These are phyloP conservation scores for Leccinum insolens DNA, from an alignment of 1,284 basidiomycete species.

Conservation along the genomic window DNA sequence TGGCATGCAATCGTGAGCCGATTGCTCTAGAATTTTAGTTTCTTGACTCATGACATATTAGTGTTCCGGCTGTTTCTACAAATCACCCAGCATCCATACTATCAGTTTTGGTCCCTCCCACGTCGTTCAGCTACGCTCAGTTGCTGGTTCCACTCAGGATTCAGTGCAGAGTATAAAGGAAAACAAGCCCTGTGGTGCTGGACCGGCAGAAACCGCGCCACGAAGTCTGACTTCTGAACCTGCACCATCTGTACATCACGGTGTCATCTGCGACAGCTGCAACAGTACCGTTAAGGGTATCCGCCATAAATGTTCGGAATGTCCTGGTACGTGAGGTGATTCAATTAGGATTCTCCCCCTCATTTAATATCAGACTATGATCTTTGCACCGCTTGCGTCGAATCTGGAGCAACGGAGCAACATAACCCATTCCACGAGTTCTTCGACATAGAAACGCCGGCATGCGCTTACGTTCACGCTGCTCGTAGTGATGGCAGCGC, in stretches of 20 bases:
- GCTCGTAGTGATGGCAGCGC: constrained; percentile 40
- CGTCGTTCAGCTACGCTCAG: constrained; percentile 25
- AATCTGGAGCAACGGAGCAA: constrained; percentile 43
- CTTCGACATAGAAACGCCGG: constrained; percentile 65
- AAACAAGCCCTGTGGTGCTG: not conserved
- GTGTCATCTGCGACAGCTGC: constrained; percentile 51
- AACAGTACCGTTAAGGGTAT: constrained; percentile 55
- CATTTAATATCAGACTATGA: constrained; percentile 58
- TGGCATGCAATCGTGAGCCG: constrained; percentile 47
- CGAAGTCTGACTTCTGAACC: not conserved
- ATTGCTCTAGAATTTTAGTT: constrained; percentile 23
- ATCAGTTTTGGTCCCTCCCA: constrained; percentile 34
- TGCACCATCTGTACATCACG: constrained; percentile 20
- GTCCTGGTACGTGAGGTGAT: constrained; percentile 48
- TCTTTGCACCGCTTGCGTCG: constrained; percentile 62
- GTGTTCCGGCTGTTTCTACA: constrained; percentile 32
- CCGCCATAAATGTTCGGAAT: constrained; percentile 78
- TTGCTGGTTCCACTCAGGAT: not conserved
- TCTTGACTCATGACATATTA: constrained; percentile 19
- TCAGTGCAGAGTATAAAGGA: constrained; percentile 6
- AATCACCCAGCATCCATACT: constrained; percentile 32
- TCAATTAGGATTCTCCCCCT: not conserved
- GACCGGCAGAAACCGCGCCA: not conserved
- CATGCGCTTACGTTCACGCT: constrained; percentile 64
- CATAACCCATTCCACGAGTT: constrained; percentile 71